Evolutionary conservation across 257 asterid species (phyloP), one percentile per base, ranked within the genome.

Genomic region (Salvia miltiorrhiza): DNA sequence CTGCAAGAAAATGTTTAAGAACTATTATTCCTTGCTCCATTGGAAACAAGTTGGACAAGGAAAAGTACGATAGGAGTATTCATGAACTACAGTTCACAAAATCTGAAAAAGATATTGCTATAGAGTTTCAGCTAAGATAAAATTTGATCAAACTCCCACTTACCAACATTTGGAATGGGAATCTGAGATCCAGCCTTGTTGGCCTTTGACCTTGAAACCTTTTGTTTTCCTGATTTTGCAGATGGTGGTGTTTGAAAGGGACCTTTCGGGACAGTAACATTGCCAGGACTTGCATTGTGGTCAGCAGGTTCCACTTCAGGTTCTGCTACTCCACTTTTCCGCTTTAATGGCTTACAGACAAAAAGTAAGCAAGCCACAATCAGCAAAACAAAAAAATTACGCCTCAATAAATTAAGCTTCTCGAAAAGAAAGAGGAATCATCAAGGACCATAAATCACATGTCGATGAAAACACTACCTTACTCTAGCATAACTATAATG

Each of bases 211-310:
- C 96, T 87, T 24, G 97, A 86, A 61, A 73, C 74, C 70, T 86
- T 92, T 81, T 71, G 94, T 73, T 87, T 93, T 77, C 95, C 92
- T 23, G 83, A 74, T 85, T 88, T 94, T 68, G 87, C 89, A 9
- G 95, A 79, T 9, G 84, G 85, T 28, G 95, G 98, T 53, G 97
- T 86, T 75, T 77, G 87, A 65, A 76, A 60, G 1, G 82, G 69
- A 65, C 74, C 82, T 72, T 78, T 81, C 62, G 59, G 49, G 44
- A 59, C 58, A 55, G 72, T 73, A 63, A 71, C 52, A 75, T 30
- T 76, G 66, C 74, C 79, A 71, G 82, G 81, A 76, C 73, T 84
- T 65, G 82, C 78, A 67, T 78, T 79, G 44, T 63, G 82, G 67
- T 83, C 87, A 32, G 74, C 66, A 72, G 82, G 65, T 76, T 77